Evolutionary conservation across 179 eudicot species (phyloP), one percentile per base, ranked within the genome.

Genomic region (Silene noctiflora): DNA sequence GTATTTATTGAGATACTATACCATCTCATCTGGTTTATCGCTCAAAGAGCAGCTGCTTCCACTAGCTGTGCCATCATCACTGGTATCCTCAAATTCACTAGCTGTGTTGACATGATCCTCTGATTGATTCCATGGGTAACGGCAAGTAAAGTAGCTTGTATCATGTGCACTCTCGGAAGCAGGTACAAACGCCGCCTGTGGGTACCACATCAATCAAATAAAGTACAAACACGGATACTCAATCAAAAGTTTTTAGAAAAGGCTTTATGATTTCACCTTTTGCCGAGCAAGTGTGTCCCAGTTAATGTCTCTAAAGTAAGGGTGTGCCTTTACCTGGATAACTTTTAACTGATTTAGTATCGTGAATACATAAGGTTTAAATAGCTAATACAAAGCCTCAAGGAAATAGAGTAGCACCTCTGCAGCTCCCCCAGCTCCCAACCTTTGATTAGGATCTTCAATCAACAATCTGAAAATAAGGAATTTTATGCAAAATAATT

Each of bases 221-320:
- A 19, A 46, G 65, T 44, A 76, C 21, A 42, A 17, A 20, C 58
- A 67, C 14, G 58, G 9, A 77, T 74, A 27, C 31, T 22, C 19
- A 63, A 61, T 24, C 2, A 39, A 11, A 79, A 62, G 65, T 48
- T 59, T 10, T n/a, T 16, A 71, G 56, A 25, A 70, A 22, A 2
- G 31, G 20, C 33, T 59, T 5, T 55, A 21, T 17, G 14, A 61
- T 19, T 58, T 68, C 69, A 95, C 99, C 98, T 95, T 95, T 81
- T 95, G 99, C 75, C 99, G 90, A 56, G 96, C 99, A 74, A 95
- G 96, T 6, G 99, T 95, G 79, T 95, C 96, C 99, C 99, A 95
- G 79, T 95, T 95, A 61, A 93, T 90, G 78, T 96, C 97, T 80
- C 96, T 82, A 83, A 96, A 96, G 83, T 87, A 96, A 39, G 89